These are phyloP conservation scores for Elaeagnus macrophylla DNA, from an alignment of 306 rosid genomes.

Conservation along the genomic window DNA sequence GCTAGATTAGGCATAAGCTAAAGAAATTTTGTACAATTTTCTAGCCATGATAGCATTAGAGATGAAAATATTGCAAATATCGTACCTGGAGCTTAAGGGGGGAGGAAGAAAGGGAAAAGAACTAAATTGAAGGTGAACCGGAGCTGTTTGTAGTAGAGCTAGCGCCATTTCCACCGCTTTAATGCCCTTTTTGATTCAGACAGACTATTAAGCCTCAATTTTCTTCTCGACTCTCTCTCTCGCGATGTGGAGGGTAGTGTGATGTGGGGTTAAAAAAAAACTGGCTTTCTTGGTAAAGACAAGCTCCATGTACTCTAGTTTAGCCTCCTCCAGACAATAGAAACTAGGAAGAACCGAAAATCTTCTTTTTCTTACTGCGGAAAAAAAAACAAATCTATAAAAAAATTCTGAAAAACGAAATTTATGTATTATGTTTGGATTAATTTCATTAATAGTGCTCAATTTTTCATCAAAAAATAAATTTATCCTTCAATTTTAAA, in stretches of 20 bases:
- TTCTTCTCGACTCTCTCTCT: neutral
- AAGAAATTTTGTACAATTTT: neutral
- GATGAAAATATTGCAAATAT: neutral
- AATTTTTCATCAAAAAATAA: too few species aligned
- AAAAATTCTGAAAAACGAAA: too few species aligned
- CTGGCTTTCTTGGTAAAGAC: neutral
- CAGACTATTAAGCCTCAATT: neutral
- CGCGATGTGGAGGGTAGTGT: neutral
- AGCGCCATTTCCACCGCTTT: conserved; percentile 38
- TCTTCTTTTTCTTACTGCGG: neutral
- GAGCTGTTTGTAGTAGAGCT: conserved; percentile 38
- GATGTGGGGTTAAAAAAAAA: neutral
- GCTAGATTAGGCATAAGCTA: neutral
- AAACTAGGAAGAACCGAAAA: conserved; percentile 3
- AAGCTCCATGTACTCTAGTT: neutral
- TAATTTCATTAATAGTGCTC: too few species aligned
- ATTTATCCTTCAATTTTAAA: too few species aligned
- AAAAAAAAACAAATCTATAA: too few species aligned
- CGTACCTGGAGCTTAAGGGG: conserved; percentile 34
- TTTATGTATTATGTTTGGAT: too few species aligned
- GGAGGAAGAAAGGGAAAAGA: conserved; percentile 27
- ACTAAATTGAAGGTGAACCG: conserved; percentile 32
- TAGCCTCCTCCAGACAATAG: neutral
- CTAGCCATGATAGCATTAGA: neutral
- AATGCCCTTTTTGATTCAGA: conserved; percentile 10